Percentiles rank a stretch among this genome's conserved stretches.
Evolutionary conservation across 768 basidiomycete genomes (phyloP).

Genomic region (Pleurotus tuber-regium): DNA sequence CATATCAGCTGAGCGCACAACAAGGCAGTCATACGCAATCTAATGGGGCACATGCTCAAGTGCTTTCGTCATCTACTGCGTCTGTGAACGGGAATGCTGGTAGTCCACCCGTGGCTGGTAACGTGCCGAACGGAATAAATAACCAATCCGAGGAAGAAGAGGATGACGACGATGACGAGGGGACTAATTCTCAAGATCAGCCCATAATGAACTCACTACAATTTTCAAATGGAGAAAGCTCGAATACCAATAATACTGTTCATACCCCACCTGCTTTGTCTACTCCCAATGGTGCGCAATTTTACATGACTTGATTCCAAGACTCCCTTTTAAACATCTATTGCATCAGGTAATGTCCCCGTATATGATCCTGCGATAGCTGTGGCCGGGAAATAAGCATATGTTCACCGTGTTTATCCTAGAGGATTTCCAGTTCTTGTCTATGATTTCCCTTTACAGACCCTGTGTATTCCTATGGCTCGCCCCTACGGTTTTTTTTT

Average conservation of each 20-base stretch:
- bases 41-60: no score
- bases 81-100: background rate
- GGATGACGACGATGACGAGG: slow-evolving; percentile 1
- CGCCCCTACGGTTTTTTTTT: no score
- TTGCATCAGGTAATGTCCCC: background rate
- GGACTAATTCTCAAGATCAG: background rate
- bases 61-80: no score
- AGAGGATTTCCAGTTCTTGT: no score
- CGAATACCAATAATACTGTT: background rate
- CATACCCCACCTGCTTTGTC: background rate
- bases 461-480: no score
- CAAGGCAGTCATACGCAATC: no score
- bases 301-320: no score
- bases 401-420: no score
- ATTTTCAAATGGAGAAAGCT: background rate
- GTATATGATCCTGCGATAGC: background rate
- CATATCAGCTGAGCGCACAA: slow-evolving; percentile 4
- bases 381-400: slow-evolving; percentile 3
- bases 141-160: slow-evolving; percentile 1
- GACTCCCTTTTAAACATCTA: background rate
- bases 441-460: no score
- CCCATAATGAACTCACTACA: background rate
- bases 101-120: background rate
- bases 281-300: background rate
- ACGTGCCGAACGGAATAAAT: background rate